Evolutionary conservation across 768 basidiomycete species (phyloP).

Genomic region (Agrocybe chaxingu): DNA sequence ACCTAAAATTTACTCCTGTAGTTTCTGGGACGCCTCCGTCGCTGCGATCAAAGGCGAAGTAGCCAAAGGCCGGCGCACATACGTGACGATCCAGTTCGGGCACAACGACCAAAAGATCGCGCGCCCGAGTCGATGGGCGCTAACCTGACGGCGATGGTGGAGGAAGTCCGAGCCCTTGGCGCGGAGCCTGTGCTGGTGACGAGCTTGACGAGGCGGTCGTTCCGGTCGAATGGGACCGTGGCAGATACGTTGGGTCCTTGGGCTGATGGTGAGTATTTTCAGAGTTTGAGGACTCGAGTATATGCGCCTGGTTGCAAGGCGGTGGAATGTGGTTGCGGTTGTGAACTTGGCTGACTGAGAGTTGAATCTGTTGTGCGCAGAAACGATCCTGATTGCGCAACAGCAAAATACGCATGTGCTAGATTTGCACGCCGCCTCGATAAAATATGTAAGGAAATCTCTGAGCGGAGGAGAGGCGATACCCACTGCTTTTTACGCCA

Average conservation of each 20-base stretch:
- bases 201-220: conserved; percentile 34
- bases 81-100: conserved; percentile 41
- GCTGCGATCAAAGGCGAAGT: conserved; percentile 30
- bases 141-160: conserved; percentile 37
- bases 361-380: conserved; percentile 11
- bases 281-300: too few relatives aligned
- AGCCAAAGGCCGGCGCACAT: conserved; percentile 29
- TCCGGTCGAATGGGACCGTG: conserved; percentile 33
- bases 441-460: conserved; percentile 26
- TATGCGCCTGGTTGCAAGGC: too few relatives aligned
- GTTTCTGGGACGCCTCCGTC: conserved; percentile 32
- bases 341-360: too few relatives aligned
- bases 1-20: neutral
- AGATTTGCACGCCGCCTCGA: conserved; percentile 35
- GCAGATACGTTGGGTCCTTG: conserved; percentile 33
- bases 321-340: too few relatives aligned
- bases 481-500: conserved; percentile 5
- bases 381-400: conserved; percentile 31
- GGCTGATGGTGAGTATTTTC: conserved; percentile 26
- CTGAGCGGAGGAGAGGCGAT: neutral
- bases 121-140: conserved; percentile 39
- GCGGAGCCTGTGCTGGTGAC: conserved; percentile 40
- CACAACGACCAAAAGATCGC: conserved; percentile 41
- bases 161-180: conserved; percentile 32
- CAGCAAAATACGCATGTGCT: conserved; percentile 35